These are phyloP conservation scores for Solanum sitiens DNA, from an alignment of 257 asterid species.

Conservation along the genomic window DNA sequence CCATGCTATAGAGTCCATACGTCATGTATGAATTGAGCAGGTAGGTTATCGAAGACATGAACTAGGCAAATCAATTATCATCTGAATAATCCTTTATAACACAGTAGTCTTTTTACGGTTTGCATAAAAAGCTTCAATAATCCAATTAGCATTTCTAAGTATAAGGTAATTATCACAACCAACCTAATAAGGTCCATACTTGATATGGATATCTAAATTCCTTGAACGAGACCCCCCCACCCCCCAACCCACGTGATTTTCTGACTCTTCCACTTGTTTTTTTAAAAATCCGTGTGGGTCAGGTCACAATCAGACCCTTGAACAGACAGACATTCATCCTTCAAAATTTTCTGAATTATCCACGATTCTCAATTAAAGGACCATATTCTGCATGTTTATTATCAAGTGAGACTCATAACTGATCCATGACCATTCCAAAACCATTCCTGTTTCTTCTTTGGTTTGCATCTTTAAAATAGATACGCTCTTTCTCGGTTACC, in stretches of 20 bases:
- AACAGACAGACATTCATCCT: neutral
- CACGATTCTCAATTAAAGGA: neutral
- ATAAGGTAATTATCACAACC: neutral
- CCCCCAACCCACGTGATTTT: neutral
- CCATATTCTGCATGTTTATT: neutral
- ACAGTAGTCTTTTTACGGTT: neutral
- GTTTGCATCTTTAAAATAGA: neutral
- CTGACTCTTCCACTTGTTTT: neutral
- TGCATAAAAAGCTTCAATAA: neutral
- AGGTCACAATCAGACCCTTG: neutral
- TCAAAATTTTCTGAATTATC: neutral
- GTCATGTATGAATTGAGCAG: neutral
- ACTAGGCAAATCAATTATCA: neutral
- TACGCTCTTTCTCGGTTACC: neutral
- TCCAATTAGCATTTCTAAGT: neutral
- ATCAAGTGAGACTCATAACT: neutral
- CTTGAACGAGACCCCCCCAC: neutral
- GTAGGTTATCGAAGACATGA: neutral
- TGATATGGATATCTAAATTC: neutral
- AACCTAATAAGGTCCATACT: neutral
- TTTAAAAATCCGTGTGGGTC: neutral
- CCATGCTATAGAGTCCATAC: neutral
- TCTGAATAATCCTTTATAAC: neutral
- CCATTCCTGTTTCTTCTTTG: neutral
- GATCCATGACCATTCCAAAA: neutral